Base-by-base conservation (phyloP, 108 stramenopile genomes). In the Cyclotella atomus region DNA sequence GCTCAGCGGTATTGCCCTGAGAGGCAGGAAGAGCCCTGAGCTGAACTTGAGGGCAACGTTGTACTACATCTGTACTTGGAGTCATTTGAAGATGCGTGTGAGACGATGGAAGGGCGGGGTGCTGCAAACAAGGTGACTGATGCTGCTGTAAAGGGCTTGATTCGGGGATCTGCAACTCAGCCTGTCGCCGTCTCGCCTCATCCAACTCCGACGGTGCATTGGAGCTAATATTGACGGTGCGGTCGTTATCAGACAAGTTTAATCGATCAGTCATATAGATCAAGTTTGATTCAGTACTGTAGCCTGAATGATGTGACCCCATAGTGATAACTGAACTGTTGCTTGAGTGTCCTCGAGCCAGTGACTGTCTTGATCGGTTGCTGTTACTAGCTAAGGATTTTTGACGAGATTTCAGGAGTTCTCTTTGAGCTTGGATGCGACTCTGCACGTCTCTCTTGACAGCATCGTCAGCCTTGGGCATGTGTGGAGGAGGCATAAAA, bases 141-240 rank as follows among this genome's bases (percentile, higher is more conserved):
- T 41, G 38, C 12, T 41, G 38, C 38, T n/a, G n/a, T n/a, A n/a
- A n/a, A n/a, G n/a, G n/a, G 12, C 12, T 41, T 41, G 38, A 41
- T 41, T 41, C n/a, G n/a, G n/a, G n/a, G n/a, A n/a, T n/a, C n/a
- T 46, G 35, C 33, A 50, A 33, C 28, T 55, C 34, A 62, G 43
- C 24, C 24, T 36, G 61, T 5, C 43, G 52, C 30, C 53, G 46
- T 45, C 60, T 68, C n/a, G 38, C 60, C 38, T 76, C 75, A 45
- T 50, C 36, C 41, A 76, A 63, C 46, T 76, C 75, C 20, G 67
- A 69, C 5, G 75, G 75, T 29, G 59, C 68, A 55, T 59, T 46
- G 45, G 67, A 76, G 57, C 35, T 12, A 6, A 74, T 54, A 2
- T 71, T 35, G 16, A 14, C n/a, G 54, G 59, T 21, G 16, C 29